Conservation (phyloP, 83 land plant genomes). For the Isoetes engelmannii region DNA sequence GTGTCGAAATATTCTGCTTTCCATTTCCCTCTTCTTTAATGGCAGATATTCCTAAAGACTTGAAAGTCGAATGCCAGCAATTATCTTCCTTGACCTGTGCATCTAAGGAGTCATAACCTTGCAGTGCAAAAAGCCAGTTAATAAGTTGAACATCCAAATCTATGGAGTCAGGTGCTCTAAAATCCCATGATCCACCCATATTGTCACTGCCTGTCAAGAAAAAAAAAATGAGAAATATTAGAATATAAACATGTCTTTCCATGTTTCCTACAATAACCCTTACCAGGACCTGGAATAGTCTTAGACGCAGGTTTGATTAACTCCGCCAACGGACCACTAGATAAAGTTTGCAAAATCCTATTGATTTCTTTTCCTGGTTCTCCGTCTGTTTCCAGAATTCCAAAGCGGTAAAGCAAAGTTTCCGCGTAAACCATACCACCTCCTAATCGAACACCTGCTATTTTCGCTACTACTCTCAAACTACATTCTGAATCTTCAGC, state of each 20-base stretch:
- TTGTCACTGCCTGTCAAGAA: background rate
- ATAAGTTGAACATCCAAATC: slow-evolving; percentile 61
- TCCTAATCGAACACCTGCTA: slow-evolving; percentile 81
- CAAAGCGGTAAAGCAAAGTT: slow-evolving; percentile 88
- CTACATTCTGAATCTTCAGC: slow-evolving; percentile 69
- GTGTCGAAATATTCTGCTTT: background rate
- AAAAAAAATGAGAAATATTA: background rate
- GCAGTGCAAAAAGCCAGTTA: slow-evolving; percentile 95
- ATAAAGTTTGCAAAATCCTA: slow-evolving; percentile 62
- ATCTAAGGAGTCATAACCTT: slow-evolving; percentile 61
- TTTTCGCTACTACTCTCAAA: slow-evolving; percentile 56
- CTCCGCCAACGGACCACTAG: slow-evolving; percentile 71
- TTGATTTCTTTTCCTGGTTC: slow-evolving; percentile 81
- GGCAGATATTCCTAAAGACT: slow-evolving; percentile 52
- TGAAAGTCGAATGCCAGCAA: slow-evolving; percentile 89
- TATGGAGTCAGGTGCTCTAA: slow-evolving; percentile 81
- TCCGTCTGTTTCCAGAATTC: slow-evolving; percentile 89
- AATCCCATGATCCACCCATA: slow-evolving; percentile 32
- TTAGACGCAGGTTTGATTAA: slow-evolving; percentile 56
- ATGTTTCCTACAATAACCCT: slow-evolving; percentile 28
- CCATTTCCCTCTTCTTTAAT: slow-evolving; percentile 26
- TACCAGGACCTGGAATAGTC: background rate
- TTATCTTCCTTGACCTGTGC: slow-evolving; percentile 58
- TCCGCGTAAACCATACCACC: slow-evolving; percentile 96
- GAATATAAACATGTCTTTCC: background rate